A percentile compares a stretch with the other conserved stretches of the same genome.
Conservation (phyloP, 768 basidiomycete species). For the Boletus huronensis region DNA sequence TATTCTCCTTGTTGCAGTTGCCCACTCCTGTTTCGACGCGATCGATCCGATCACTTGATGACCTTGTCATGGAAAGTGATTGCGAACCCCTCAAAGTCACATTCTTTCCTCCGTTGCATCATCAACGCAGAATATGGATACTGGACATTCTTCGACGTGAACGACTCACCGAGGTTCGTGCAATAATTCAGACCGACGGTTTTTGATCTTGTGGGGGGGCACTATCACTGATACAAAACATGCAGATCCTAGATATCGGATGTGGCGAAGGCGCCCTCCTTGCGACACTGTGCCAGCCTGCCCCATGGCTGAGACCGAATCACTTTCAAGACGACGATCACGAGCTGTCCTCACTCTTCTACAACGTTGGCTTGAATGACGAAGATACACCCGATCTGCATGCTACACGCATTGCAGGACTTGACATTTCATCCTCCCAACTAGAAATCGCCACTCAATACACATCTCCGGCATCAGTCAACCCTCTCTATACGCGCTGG, state of each 20-base stretch:
- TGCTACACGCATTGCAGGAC: constrained; percentile 53
- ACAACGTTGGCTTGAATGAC: constrained; percentile 18
- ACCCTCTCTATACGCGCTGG: constrained; percentile 52
- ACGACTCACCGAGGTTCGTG: constrained; percentile 47
- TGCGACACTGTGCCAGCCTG: constrained; percentile 64
- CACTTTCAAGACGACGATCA: constrained; percentile 22
- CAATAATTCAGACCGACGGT: not conserved
- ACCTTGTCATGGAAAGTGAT: constrained; percentile 18
- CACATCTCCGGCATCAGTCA: constrained; percentile 40
- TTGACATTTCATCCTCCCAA: constrained; percentile 58
- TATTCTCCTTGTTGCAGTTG: not conserved
- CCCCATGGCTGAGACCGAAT: constrained; percentile 57
- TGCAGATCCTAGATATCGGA: constrained; percentile 75
- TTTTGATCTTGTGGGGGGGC: not conserved
- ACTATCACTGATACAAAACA: not conserved
- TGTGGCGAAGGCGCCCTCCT: constrained; percentile 82
- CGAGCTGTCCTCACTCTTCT: constrained; percentile 19
- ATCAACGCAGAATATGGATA: constrained; percentile 71
- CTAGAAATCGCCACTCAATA: constrained; percentile 52
- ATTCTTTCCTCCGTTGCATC: constrained; percentile 64
- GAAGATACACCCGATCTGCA: constrained; percentile 58
- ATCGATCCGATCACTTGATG: constrained; percentile 6
- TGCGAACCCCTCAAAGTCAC: constrained; percentile 42
- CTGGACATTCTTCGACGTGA: constrained; percentile 60
- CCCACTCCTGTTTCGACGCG: not conserved